These are phyloP conservation scores for Phytophthora gonapodyides DNA, from an alignment of 352 stramenopile species.

Conservation along the genomic window DNA sequence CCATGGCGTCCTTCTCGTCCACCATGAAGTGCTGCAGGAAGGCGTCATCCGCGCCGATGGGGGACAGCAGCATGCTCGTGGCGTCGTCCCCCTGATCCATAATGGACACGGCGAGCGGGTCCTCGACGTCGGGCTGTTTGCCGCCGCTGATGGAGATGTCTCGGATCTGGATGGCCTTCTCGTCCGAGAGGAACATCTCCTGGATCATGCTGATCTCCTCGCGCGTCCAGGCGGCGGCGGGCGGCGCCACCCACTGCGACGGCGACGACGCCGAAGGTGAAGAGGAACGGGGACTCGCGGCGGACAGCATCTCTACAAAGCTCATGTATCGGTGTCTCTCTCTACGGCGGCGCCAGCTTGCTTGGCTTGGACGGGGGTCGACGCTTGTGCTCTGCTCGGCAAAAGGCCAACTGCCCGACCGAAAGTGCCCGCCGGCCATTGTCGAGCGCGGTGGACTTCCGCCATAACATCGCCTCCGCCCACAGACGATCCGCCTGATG, in stretches of 20 bases:
- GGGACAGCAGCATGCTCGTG: slow-evolving; percentile 63
- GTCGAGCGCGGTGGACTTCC: slow-evolving; percentile 13
- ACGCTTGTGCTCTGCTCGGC: slow-evolving; percentile 30
- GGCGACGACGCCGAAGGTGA: neutral
- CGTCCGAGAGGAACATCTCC: slow-evolving; percentile 50
- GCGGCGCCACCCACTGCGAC: slow-evolving; percentile 32
- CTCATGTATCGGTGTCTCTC: slow-evolving; percentile 18
- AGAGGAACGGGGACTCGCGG: slow-evolving; percentile 14
- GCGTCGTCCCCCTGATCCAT: slow-evolving; percentile 36
- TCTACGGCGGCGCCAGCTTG: slow-evolving; percentile 16
- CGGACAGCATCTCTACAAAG: slow-evolving; percentile 33
- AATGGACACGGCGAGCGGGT: slow-evolving; percentile 25
- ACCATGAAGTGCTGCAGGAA: slow-evolving; percentile 49
- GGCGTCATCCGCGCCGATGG: slow-evolving; percentile 54
- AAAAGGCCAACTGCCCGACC: slow-evolving; percentile 35
- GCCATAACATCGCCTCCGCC: neutral
- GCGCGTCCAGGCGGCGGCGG: slow-evolving; percentile 41
- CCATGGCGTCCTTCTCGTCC: slow-evolving; percentile 68
- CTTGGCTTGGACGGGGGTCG: slow-evolving; percentile 14
- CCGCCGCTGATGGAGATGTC: slow-evolving; percentile 45
- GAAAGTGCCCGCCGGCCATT: neutral
- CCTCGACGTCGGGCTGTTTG: slow-evolving; percentile 20
- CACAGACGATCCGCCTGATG: slow-evolving; percentile 30
- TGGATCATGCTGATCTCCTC: slow-evolving; percentile 67
- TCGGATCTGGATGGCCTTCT: slow-evolving; percentile 49